phyloP scores from a whole-genome alignment of 345 rosid genomes.

The Ceriops tagal region DNA sequence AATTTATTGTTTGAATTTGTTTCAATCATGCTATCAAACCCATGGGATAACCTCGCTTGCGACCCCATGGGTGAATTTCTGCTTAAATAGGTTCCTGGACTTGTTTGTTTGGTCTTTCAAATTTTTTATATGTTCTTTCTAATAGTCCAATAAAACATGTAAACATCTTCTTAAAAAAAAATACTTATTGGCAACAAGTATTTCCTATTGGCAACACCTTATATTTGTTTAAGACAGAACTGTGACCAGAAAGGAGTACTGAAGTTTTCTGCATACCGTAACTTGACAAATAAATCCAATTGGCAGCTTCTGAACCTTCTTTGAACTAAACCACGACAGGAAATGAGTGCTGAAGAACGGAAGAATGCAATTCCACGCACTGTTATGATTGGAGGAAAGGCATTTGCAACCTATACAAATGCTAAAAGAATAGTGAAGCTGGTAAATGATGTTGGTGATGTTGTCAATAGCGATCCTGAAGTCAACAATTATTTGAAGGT shows the following conservation, averaged over 20 bases:
- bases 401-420: constrained; percentile 94
- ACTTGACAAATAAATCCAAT: constrained; percentile 8
- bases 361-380: constrained; percentile 85
- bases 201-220: too few relatives aligned
- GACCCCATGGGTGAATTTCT: too few relatives aligned
- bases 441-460: constrained; percentile 88
- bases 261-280: neutral
- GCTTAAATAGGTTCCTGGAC: too few relatives aligned
- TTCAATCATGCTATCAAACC: neutral
- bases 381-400: constrained; percentile 96
- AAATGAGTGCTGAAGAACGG: constrained; percentile 77
- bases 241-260: too few relatives aligned
- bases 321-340: constrained; percentile 48
- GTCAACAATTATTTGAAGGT: constrained; percentile 88
- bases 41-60: too few relatives aligned
- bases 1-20: neutral
- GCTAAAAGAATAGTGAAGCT: constrained; percentile 95
- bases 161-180: too few relatives aligned
- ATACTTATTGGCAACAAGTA: too few relatives aligned
- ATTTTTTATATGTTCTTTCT: too few relatives aligned
- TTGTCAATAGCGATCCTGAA: constrained; percentile 87
- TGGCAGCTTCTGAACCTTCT: constrained; percentile 1
- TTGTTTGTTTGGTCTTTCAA: too few relatives aligned
- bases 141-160: too few relatives aligned
- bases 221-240: too few relatives aligned